Percentiles rank a stretch among this genome's conserved stretches.
These are phyloP conservation scores for Dryas integrifolia DNA, from an alignment of 331 rosid genomes.

Conservation along the genomic window DNA sequence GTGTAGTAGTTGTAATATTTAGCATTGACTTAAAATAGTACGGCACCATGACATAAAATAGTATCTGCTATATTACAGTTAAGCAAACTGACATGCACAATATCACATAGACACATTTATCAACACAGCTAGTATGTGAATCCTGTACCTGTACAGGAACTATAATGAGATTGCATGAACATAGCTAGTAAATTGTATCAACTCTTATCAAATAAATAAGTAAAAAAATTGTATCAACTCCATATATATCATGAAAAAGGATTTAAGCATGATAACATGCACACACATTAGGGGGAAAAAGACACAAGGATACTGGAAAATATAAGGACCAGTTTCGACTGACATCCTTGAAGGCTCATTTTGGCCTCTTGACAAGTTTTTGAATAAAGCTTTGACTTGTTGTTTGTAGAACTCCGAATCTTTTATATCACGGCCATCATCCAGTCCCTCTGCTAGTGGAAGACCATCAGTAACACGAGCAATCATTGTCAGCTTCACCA, in stretches of 20 bases:
- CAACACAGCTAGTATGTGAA: neutral
- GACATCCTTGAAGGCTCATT: slow-evolving; percentile 99
- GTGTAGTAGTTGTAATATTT: no score
- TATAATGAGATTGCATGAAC: slow-evolving; percentile 3
- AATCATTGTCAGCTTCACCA: slow-evolving; percentile 97
- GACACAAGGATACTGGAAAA: slow-evolving; percentile 86
- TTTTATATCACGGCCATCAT: slow-evolving; percentile 78
- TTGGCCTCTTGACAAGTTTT: slow-evolving; percentile 85
- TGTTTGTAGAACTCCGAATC: slow-evolving; percentile 83
- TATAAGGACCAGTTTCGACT: slow-evolving; percentile 80
- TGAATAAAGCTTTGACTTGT: slow-evolving; percentile 91
- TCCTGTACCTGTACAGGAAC: neutral
- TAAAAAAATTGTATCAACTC: neutral
- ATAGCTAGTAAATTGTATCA: neutral
- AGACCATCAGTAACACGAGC: slow-evolving; percentile 99
- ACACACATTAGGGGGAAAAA: neutral
- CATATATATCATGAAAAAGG: neutral
- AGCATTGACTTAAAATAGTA: no score
- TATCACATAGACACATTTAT: neutral
- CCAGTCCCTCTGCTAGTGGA: slow-evolving; percentile 90
- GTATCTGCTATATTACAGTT: neutral
- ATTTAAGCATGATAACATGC: neutral
- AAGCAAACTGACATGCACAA: neutral
- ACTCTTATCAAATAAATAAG: neutral
- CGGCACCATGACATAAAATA: neutral